A percentile compares a stretch with the other conserved stretches of the same genome.
These are phyloP conservation scores for Apiospora rasikravindrae DNA, from an alignment of 2,329 filamentous ascomycete species.

Conservation along the genomic window DNA sequence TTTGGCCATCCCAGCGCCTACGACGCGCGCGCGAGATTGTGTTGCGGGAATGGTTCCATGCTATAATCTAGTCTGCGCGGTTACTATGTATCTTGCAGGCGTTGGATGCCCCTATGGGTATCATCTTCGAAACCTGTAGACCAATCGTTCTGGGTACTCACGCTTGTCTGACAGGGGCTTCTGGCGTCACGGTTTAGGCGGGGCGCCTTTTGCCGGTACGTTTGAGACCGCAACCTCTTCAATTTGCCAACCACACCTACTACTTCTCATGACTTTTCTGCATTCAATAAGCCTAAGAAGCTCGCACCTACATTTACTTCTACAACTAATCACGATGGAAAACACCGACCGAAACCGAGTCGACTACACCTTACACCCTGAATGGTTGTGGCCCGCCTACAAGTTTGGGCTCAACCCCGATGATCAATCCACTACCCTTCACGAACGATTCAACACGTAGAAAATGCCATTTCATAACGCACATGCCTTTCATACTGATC, in stretches of 20 bases:
- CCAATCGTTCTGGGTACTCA: not conserved
- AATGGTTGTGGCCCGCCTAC: not conserved
- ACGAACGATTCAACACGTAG: not conserved
- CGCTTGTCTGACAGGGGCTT: not conserved
- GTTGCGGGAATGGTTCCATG: not conserved
- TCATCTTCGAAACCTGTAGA: not conserved
- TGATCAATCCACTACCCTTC: not conserved
- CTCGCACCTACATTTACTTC: not conserved
- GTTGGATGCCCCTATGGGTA: not conserved
- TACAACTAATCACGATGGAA: not conserved
- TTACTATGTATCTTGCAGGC: not conserved
- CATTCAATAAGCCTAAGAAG: not conserved
- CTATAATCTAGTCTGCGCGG: not conserved
- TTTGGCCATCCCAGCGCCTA: not conserved
- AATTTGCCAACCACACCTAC: not conserved
- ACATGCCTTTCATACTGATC: not conserved
- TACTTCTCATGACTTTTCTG: not conserved
- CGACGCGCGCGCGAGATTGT: not conserved
- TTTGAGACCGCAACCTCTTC: not conserved
- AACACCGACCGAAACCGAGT: not conserved
- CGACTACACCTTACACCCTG: not conserved
- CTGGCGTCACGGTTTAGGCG: not conserved
- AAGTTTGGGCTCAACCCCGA: not conserved
- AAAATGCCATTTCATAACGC: not conserved
- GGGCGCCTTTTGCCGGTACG: not conserved